Base-by-base conservation (phyloP, 116 monocot species). In the Dioscorea cayenensis region DNA sequence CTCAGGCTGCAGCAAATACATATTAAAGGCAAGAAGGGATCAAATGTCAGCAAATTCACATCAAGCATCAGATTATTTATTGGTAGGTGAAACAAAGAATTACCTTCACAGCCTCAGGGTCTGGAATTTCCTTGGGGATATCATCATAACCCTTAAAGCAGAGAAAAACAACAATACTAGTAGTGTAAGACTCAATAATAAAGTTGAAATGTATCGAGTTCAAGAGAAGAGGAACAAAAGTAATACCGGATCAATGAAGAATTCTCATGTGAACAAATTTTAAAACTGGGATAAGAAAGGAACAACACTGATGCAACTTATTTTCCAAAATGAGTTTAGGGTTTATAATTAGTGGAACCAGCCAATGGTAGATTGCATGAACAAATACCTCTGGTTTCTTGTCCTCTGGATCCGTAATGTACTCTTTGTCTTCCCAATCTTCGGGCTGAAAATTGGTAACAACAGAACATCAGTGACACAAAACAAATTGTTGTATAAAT, bases 381-480 rank as follows among this genome's bases (percentile, higher is more conserved):
- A 0, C 2, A 27, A 27, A 62, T 83, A 91, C 91, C 87, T 91
- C 91, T 11, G 91, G 91, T 63, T 91, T 91, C 62, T 78, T 79
- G 72, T 91, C 91, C 43, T 91, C 87, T 1, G 81, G 87, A 70
- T 91, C 91, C 38, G 87, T 82, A 79, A 91, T 84, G 62, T 75
- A 91, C 67, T 91, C 91, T 29, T 75, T 72, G 64, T 91, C 91
- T 67, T 87, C 91, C 91, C 91, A 91, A 70, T 91, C 85, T 73
- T 91, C 91, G 16, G 91, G 91, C 91, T 91, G 77, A 11, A 79
- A 18, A 72, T 43, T 25, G 51, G 7, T 22, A 62, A 11, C 21
- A 20, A 17, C 12, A 62, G 7, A 62, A 7, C 23, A 20, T 62
- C 12, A 62, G n/a, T 62, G 0, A 62, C 7, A 10, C 62, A 23